phyloP scores from a whole-genome alignment of 2,329 filamentous ascomycete species.

The Neurospora crassa region DNA sequence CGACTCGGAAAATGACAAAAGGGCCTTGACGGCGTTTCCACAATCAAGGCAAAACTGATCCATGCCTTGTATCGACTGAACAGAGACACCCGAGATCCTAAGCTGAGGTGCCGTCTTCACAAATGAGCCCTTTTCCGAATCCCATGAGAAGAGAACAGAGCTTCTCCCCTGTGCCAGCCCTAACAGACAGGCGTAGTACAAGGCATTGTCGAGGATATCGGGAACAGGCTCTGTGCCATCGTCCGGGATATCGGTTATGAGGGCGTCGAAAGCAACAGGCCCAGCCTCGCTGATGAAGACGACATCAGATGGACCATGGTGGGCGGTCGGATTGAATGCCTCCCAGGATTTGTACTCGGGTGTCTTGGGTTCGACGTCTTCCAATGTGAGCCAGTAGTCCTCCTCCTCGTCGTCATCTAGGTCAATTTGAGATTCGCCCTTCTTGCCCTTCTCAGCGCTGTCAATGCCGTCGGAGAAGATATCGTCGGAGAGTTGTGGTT shows the following conservation, averaged over 20 bases:
- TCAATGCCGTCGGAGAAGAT: not conserved
- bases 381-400: constrained; percentile 41
- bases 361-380: constrained; percentile 21
- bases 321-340: constrained; percentile 38
- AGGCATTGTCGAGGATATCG: constrained; percentile 35
- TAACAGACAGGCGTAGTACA: constrained; percentile 49
- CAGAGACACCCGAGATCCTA: constrained; percentile 48
- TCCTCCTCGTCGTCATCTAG: constrained; percentile 19
- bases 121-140: constrained; percentile 43
- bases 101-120: constrained; percentile 34
- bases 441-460: not conserved
- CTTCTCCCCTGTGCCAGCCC: constrained; percentile 60
- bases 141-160: constrained; percentile 61
- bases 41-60: constrained; percentile 37
- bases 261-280: constrained; percentile 54
- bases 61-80: constrained; percentile 36
- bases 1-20: constrained; percentile 36
- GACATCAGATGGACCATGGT: constrained; percentile 28
- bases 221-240: constrained; percentile 23
- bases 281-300: constrained; percentile 61
- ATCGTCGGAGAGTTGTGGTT: not conserved
- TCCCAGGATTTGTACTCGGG: constrained; percentile 60
- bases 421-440: not conserved
- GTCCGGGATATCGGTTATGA: constrained; percentile 29
- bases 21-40: constrained; percentile 35